Conservation (phyloP, 1,284 basidiomycete species). For the Cystobasidium sp. region DNA sequence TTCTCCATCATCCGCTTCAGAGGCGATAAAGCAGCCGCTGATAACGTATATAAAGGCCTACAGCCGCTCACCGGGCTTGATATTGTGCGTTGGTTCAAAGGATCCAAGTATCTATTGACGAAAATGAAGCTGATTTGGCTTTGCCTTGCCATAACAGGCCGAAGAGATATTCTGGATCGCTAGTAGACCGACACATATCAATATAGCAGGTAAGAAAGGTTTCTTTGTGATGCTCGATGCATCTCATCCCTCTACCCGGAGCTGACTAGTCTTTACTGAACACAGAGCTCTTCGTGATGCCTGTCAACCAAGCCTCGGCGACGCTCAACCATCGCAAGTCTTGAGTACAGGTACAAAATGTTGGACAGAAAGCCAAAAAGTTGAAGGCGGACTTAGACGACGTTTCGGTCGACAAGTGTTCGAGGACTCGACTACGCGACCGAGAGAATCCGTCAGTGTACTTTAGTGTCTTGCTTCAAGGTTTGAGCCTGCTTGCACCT, state of each 20-base stretch:
- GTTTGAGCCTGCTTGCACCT: too few relatives aligned
- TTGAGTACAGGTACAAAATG: not conserved
- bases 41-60: slow-evolving; percentile 82
- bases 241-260: not conserved
- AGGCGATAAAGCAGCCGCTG: slow-evolving; percentile 77
- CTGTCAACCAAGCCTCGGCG: slow-evolving; percentile 69
- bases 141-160: slow-evolving; percentile 59
- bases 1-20: slow-evolving; percentile 87
- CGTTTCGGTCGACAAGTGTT: too few relatives aligned
- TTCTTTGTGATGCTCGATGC: too few relatives aligned
- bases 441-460: too few relatives aligned
- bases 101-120: too few relatives aligned
- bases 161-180: slow-evolving; percentile 98
- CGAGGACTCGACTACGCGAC: too few relatives aligned
- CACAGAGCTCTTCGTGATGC: slow-evolving; percentile 54
- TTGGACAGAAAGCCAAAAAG: not conserved
- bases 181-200: slow-evolving; percentile 65
- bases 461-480: too few relatives aligned
- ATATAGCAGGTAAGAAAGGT: slow-evolving; percentile 38
- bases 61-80: slow-evolving; percentile 73
- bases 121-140: not conserved
- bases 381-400: too few relatives aligned
- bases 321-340: slow-evolving; percentile 37
- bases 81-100: too few relatives aligned
- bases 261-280: not conserved